phyloP scores from a whole-genome alignment of 805 yeast species.

The Nakazawaea wickerhamii region DNA sequence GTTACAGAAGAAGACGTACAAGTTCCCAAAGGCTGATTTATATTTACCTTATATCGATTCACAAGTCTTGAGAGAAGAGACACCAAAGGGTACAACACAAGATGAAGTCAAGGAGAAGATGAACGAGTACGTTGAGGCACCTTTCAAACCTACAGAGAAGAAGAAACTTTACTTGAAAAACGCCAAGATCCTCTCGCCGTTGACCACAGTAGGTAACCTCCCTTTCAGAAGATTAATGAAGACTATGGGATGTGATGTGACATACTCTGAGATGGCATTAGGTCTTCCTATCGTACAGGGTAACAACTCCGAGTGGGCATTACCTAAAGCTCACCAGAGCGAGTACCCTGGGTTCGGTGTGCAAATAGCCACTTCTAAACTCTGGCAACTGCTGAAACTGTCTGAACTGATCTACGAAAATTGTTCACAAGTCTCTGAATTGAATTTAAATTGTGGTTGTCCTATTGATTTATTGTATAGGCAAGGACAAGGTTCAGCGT shows the following conservation, averaged over 20 bases:
- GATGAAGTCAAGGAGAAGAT: constrained; percentile 29
- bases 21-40: constrained; percentile 50
- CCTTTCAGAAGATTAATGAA: constrained; percentile 94
- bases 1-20: constrained; percentile 59
- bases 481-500: constrained; percentile 93
- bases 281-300: constrained; percentile 84
- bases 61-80: constrained; percentile 35
- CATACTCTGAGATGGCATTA: constrained; percentile 95
- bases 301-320: constrained; percentile 93
- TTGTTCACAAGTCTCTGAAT: constrained; percentile 63
- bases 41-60: constrained; percentile 63
- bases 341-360: constrained; percentile 91
- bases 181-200: constrained; percentile 88
- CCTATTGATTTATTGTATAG: constrained; percentile 93
- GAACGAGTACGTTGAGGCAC: constrained; percentile 66
- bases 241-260: constrained; percentile 83
- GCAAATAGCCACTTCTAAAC: constrained; percentile 87
- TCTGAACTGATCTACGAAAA: constrained; percentile 68
- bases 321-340: constrained; percentile 77
- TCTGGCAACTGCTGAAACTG: constrained; percentile 91
- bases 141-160: constrained; percentile 78
- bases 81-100: constrained; percentile 17
- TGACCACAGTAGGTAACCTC: constrained; percentile 95
- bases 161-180: constrained; percentile 58
- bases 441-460: constrained; percentile 94